Conservation (phyloP, 768 basidiomycete genomes). For the Hysterangium stoloniferum region DNA sequence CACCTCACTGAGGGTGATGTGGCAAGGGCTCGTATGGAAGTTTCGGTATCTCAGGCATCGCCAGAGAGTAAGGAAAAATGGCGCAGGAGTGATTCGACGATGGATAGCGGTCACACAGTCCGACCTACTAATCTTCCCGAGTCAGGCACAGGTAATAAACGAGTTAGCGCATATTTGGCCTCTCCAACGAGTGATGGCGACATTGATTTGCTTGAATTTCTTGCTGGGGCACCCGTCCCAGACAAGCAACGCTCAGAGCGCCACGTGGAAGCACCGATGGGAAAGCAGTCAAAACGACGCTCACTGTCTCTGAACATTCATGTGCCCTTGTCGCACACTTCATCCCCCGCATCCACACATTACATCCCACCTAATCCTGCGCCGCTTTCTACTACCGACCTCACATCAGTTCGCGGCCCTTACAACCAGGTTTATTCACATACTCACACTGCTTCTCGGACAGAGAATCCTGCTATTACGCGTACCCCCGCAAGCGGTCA, state of each 20-base stretch:
- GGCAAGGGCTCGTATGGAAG: neutral
- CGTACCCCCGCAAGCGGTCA: constrained; percentile 36
- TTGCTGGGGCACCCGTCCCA: neutral
- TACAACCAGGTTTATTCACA: constrained; percentile 15
- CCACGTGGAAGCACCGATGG: neutral
- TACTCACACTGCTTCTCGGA: constrained; percentile 13
- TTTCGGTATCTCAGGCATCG: neutral
- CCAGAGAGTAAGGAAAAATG: constrained; percentile 52
- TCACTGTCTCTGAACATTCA: constrained; percentile 8
- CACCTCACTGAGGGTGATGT: neutral
- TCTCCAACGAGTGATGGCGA: neutral
- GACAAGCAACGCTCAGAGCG: neutral
- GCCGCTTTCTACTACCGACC: neutral
- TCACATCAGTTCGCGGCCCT: neutral
- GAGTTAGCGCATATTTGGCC: constrained; percentile 37
- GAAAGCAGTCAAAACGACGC: constrained; percentile 6
- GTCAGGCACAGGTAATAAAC: constrained; percentile 50
- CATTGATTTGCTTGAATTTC: neutral
- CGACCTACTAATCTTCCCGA: constrained; percentile 42
- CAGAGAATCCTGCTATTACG: constrained; percentile 35
- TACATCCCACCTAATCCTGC: neutral
- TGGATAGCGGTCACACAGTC: constrained; percentile 60
- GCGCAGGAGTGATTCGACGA: constrained; percentile 80
- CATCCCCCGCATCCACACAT: neutral
- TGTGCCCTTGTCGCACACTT: neutral